Base-by-base conservation (phyloP, 1,139 yeast species). In the Candida pseudocylindracea region DNA sequence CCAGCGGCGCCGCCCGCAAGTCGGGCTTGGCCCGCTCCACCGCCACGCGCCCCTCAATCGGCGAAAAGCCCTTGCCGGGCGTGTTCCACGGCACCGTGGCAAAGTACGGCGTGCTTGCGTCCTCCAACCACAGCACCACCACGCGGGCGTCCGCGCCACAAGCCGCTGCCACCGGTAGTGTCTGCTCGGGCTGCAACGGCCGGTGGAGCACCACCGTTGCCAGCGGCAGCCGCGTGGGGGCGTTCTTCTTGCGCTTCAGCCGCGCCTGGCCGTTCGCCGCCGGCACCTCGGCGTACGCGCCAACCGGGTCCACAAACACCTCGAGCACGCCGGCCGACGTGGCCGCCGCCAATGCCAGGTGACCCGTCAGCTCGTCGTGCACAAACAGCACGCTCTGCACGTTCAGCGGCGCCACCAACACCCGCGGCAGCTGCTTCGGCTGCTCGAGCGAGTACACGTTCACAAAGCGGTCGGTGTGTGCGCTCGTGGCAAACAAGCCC, bases 391-490 rank as follows among this genome's bases (percentile, higher is more conserved):
- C 49, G 29, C 49, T 51, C 9, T 67, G 54, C 9, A 63, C 45
- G 31, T 53, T 53, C 34, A 54, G 55, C 20, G 20, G 20, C 6
- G 20, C 20, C 20, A 15, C 20, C 20, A 15, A 15, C 20, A 15
- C 20, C 6, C 20, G 20, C 20, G 20, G 20, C 20, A 15, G 20
- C 20, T 15, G 20, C 20, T 15, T 15, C 6, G 20, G 20, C 6
- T 15, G 9, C 54, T 10, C 42, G 8, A 70, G 40, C 12, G 74
- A 70, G 44, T 74, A 71, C 35, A 78, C 55, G 47, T 79, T 81
- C 42, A 81, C 60, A 46, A 79, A 80, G 42, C 94, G 63, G 48
- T 83, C 95, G 38, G 70, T 72, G 28, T 55, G 55, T 1, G 94
- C 91, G 36, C 75, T 68, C 2, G 88, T 70, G 34, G 78, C 46